Conservation (phyloP, 2,329 filamentous ascomycete species). For the Microdochium trichocladiopsis region DNA sequence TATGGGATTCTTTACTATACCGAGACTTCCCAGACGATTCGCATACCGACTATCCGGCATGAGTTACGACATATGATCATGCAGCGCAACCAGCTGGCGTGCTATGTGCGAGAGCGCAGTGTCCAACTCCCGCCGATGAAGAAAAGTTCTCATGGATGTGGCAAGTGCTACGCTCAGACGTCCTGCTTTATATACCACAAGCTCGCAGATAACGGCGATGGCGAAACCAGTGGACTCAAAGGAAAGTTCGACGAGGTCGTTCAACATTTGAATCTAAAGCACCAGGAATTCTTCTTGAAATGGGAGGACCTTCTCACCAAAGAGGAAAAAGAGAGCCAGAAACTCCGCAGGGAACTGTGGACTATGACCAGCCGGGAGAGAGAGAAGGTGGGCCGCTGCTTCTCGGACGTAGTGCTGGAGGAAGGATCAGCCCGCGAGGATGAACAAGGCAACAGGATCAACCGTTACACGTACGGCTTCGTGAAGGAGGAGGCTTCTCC, state of each 20-base stretch:
- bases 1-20: constrained; percentile 94
- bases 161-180: constrained; percentile 82
- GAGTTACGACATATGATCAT: constrained; percentile 96
- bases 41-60: constrained; percentile 76
- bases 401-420: constrained; percentile 79
- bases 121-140: constrained; percentile 80
- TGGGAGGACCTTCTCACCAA: constrained; percentile 93
- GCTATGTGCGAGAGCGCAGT: constrained; percentile 74
- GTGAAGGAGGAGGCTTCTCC: constrained; percentile 56
- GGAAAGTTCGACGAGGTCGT: constrained; percentile 78
- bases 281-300: constrained; percentile 82
- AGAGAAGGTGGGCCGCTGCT: constrained; percentile 83
- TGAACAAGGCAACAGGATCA: constrained; percentile 70
- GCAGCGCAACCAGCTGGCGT: constrained; percentile 84
- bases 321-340: constrained; percentile 86
- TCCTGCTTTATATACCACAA: constrained; percentile 93
- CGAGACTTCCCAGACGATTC: constrained; percentile 78
- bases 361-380: constrained; percentile 88
- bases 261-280: constrained; percentile 63
- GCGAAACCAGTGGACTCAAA: constrained; percentile 73
- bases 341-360: constrained; percentile 85
- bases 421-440: constrained; percentile 69
- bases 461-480: constrained; percentile 83
- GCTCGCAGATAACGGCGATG: constrained; percentile 75
- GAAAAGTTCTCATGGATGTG: constrained; percentile 73